A percentile compares a stretch with the other conserved stretches of the same genome.
Conservation (phyloP, 2,329 filamentous ascomycete species). For the Beauveria asiatica region DNA sequence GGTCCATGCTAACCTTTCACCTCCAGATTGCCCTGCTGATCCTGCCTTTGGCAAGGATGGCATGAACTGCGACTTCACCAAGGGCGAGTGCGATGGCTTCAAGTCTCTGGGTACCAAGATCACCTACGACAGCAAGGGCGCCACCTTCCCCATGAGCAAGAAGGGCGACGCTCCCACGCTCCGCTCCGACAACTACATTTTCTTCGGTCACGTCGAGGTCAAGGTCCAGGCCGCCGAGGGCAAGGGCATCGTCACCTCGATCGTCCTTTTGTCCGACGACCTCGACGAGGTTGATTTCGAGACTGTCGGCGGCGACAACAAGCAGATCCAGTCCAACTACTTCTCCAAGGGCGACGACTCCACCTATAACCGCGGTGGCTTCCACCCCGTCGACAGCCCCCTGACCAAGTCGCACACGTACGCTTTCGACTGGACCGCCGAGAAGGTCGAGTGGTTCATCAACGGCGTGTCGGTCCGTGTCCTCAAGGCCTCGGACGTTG, state of each 20-base stretch:
- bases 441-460: conserved; percentile 56
- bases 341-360: conserved; percentile 65
- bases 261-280: conserved; percentile 80
- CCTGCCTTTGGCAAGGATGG: conserved; percentile 60
- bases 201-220: conserved; percentile 85
- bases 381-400: conserved; percentile 48
- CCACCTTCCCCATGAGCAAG: conserved; percentile 58
- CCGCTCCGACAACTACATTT: conserved; percentile 77
- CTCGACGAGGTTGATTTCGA: conserved; percentile 96
- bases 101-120: conserved; percentile 39
- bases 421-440: conserved; percentile 58
- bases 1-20: conserved; percentile 15
- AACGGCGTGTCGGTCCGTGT: conserved; percentile 54
- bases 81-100: conserved; percentile 55
- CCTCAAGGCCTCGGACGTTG: conserved; percentile 49
- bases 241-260: conserved; percentile 77
- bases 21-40: conserved; percentile 58
- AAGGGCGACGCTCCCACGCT: conserved; percentile 64
- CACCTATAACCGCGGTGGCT: conserved; percentile 61
- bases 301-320: conserved; percentile 70
- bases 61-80: conserved; percentile 63
- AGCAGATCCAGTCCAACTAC: conserved; percentile 81
- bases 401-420: conserved; percentile 59
- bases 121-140: conserved; percentile 38
- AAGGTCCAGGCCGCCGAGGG: conserved; percentile 72